Conservation (phyloP, 768 basidiomycete genomes). For the Amanita molliuscula region DNA sequence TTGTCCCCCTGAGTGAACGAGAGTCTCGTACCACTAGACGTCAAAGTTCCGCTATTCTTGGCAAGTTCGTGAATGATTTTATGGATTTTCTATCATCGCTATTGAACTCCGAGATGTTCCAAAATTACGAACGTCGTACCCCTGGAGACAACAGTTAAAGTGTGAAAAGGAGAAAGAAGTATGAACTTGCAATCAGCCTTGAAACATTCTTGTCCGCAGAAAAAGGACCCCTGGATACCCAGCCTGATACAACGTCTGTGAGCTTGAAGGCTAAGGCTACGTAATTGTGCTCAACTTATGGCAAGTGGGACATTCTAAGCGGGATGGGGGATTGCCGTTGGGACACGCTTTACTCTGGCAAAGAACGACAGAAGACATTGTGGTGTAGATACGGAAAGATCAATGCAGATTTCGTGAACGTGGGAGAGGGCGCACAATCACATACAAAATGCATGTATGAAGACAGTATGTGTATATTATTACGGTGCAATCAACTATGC, state of each 20-base stretch:
- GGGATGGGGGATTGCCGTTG: constrained; percentile 77
- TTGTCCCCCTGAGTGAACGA: not conserved
- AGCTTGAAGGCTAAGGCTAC: constrained; percentile 5
- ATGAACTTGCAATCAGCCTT: constrained; percentile 76
- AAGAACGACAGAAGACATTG: constrained; percentile 20
- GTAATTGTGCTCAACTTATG: constrained; percentile 53
- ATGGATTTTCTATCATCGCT: constrained; percentile 58
- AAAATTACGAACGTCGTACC: constrained; percentile 16
- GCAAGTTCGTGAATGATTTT: constrained; percentile 67
- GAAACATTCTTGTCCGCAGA: constrained; percentile 95
- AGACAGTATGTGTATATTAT: not conserved
- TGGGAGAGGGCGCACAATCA: constrained; percentile 1
- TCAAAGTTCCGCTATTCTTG: constrained; percentile 17
- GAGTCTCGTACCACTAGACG: constrained; percentile 2
- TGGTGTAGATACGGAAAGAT: constrained; percentile 1
- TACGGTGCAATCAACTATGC: constrained; percentile 1
- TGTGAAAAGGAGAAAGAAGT: constrained; percentile 5
- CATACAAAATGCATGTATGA: not conserved
- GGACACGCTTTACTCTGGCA: constrained; percentile 68
- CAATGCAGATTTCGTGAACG: not conserved
- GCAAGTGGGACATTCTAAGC: constrained; percentile 90
- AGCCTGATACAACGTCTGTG: constrained; percentile 35
- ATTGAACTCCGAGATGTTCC: not conserved
- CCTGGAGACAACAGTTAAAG: constrained; percentile 17
- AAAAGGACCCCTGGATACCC: constrained; percentile 77